Percentiles rank a stretch among this genome's conserved stretches.
Conservation (phyloP, 352 stramenopile species). For the Globisporangium perplexum region DNA sequence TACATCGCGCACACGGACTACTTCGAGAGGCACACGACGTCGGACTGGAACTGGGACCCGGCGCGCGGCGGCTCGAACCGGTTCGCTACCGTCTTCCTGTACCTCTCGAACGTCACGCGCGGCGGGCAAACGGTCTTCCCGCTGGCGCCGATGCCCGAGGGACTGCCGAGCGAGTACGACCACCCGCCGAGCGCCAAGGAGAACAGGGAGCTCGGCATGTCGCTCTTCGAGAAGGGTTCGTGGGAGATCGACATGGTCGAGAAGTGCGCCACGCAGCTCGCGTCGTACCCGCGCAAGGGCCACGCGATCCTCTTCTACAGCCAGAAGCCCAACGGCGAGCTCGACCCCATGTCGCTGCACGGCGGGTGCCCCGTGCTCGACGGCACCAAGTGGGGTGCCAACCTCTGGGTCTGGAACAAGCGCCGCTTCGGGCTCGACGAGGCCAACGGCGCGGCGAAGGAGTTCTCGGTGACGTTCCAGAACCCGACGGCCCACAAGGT, state of each 20-base stretch:
- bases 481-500: slow-evolving; percentile 54
- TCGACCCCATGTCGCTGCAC: slow-evolving; percentile 86
- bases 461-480: slow-evolving; percentile 59
- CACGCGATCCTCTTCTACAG: slow-evolving; percentile 98
- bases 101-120: slow-evolving; percentile 72
- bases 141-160: slow-evolving; percentile 60
- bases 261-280: slow-evolving; percentile 73
- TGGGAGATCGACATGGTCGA: slow-evolving; percentile 78
- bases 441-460: slow-evolving; percentile 13
- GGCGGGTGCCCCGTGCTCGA: slow-evolving; percentile 94
- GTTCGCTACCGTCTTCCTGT: slow-evolving; percentile 81
- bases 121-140: slow-evolving; percentile 87
- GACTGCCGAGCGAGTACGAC: slow-evolving; percentile 43
- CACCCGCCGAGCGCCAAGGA: slow-evolving; percentile 42
- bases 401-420: slow-evolving; percentile 97
- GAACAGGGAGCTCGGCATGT: slow-evolving; percentile 30
- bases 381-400: slow-evolving; percentile 95
- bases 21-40: slow-evolving; percentile 59
- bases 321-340: slow-evolving; percentile 91
- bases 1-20: slow-evolving; percentile 95
- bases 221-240: slow-evolving; percentile 56
- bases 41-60: slow-evolving; percentile 75
- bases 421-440: slow-evolving; percentile 61
- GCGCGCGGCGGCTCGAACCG: slow-evolving; percentile 69
- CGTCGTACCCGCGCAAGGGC: slow-evolving; percentile 76